Evolutionary conservation across 176 grass and related monocot species (phyloP), one percentile per base, ranked within the genome.

Genomic region (Oryza nivara): DNA sequence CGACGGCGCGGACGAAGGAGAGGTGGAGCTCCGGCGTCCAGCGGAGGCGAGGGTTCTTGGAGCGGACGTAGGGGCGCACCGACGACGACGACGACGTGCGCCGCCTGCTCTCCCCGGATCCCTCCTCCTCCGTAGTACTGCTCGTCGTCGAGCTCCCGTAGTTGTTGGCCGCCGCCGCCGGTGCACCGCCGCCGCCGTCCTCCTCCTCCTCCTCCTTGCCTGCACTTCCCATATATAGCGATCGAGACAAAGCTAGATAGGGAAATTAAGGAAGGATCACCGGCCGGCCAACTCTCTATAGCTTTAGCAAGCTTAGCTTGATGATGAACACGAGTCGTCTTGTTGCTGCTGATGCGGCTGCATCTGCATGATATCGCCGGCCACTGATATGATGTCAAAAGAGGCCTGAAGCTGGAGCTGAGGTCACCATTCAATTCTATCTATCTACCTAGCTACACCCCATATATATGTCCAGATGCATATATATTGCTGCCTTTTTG

Each of bases 41-140:
- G 28, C 92, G 92, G 72, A 94, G 87, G 82, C 89, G 90, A 15
- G 92, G 92, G 60, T 92, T 94, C 82, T 94, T 94, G 47, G 92
- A 94, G 3, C 92, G 78, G 19, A 92, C 82, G 28, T 94, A 94
- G 30, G 88, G 87, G 1, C 92, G 84, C 65, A 90, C 89, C 10
- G 84, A 73, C 2, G 84, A 73, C 2, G 48, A 71, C 4, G 72
- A 26, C 2, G 70, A 38, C 0, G 22, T 3, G 1, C 48, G 40
- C 60, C 13, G 60, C 34, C 16, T 36, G 35, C 35, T 78, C 83
- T 75, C 65, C 65, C 80, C 77, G 43, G 43, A 44, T 41, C 85
- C 92, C 78, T 94, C 40, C 6, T 41, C 92, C 69, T 92, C 87
- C 30, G 87, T 92, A 28, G 41, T 85, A 12, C 73, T 89, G 36